phyloP scores from a whole-genome alignment of 148 eudicot genomes.

The Bassia scoparia region DNA sequence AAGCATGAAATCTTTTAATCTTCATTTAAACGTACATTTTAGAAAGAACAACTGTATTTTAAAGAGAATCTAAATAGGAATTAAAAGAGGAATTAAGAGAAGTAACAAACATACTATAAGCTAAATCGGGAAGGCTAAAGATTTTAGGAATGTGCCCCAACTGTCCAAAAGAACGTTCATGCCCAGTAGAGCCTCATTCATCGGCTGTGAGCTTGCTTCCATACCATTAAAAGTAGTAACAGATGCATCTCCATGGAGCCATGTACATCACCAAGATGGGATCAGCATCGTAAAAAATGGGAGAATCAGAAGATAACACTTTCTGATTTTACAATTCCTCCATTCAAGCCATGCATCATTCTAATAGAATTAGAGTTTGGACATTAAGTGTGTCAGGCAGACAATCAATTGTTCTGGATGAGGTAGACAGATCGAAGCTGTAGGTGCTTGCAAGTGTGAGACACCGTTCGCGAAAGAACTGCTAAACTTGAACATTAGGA shows the following conservation, averaged over 20 bases:
- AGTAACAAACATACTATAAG: conserved; percentile 43
- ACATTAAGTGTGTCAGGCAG: conserved; percentile 42
- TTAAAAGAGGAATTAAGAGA: conserved; percentile 1
- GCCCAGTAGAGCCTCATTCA: conserved; percentile 47
- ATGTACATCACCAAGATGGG: conserved; percentile 44
- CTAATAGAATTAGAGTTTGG: conserved; percentile 55
- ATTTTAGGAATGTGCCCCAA: conserved; percentile 57
- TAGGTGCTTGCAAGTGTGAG: conserved; percentile 42
- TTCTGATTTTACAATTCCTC: conserved; percentile 54
- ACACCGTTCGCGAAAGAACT: conserved; percentile 51
- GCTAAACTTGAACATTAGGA: conserved; percentile 36
- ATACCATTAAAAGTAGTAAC: conserved; percentile 50
- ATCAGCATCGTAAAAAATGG: conserved; percentile 40
- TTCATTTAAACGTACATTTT: background rate
- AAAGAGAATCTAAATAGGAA: background rate
- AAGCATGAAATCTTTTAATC: background rate
- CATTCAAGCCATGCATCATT: conserved; percentile 52
- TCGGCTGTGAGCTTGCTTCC: conserved; percentile 47
- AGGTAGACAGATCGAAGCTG: conserved; percentile 37
- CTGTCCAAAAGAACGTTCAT: conserved; percentile 44
- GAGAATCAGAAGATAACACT: conserved; percentile 40
- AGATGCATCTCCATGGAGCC: conserved; percentile 47
- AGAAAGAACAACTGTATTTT: background rate
- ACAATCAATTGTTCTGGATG: conserved; percentile 41
- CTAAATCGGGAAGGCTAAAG: conserved; percentile 62